Evolutionary conservation across 495 filamentous ascomycete species (phyloP), one percentile per base, ranked within the genome.

Genomic region (Letharia columbiana): DNA sequence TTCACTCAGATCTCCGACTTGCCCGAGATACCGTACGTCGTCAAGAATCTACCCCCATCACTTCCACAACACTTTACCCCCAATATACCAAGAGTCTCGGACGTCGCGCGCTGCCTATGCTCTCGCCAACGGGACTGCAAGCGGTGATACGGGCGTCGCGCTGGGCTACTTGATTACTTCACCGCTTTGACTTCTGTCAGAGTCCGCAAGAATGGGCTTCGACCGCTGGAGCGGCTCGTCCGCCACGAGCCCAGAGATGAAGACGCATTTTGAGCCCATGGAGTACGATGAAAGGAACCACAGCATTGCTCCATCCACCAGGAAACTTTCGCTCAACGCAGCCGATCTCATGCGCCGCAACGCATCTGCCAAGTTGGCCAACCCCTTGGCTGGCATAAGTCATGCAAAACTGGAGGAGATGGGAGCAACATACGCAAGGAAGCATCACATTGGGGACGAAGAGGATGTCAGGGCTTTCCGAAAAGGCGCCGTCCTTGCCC

Each of bases 401-500:
- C 78, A 84, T 54, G 77, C 82, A 11, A 81, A 87, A 67, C 76
- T 94, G 20, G 79, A 77, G 45, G 78, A 77, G 56, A 84, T 83
- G 75, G 90, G 88, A 40, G 86, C 84, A 57, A 79, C 78, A 4
- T 92, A 90, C 73, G 88, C 86, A 37, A 74, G 76, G n/a, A 79
- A 81, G 39, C 79, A 89, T 68, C 81, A 83, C 20, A 77, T 91
- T 50, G 86, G 82, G 23, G 82, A 85, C 61, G 75, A 78, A 39
- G 74, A 78, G 8, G 89, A 57, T 57, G 7, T 57, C 33, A 15
- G 54, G 39, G 91, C 70, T 28, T 89, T 95, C 72, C 82, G 83
- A 52, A 80, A 89, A 65, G 91, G 90, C 5, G 91, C 91, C 59
- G 79, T 90, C 56, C 78, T 92, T 62, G 87, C 87, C 7, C 84